Percentiles rank a stretch among this genome's conserved stretches.
Evolutionary conservation across 768 basidiomycete species (phyloP).

Genomic region (Pleurotus citrinopileatus): DNA sequence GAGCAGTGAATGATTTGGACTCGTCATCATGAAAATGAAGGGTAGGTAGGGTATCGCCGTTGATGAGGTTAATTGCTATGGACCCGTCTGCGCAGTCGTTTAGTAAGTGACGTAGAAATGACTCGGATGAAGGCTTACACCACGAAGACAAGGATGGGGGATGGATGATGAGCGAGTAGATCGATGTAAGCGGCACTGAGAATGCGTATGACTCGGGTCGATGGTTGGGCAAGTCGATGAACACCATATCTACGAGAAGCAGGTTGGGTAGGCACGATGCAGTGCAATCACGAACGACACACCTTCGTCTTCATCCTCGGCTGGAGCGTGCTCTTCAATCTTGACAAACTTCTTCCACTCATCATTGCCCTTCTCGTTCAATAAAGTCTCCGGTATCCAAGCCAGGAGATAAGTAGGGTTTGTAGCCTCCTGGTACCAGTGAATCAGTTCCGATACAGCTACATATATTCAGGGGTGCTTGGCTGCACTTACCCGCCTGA

Average conservation of each 20-base stretch:
- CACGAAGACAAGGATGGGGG: conserved; percentile 83
- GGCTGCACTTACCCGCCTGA: conserved; percentile 69
- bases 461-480: conserved; percentile 5
- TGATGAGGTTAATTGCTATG: conserved; percentile 85
- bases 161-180: conserved; percentile 86
- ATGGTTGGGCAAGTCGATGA: conserved; percentile 81
- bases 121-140: conserved; percentile 45
- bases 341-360: conserved; percentile 92
- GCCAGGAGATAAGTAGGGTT: conserved; percentile 81
- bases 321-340: conserved; percentile 64
- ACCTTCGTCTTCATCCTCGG: conserved; percentile 76
- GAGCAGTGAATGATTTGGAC: conserved; percentile 70
- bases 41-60: conserved; percentile 81
- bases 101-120: conserved; percentile 7
- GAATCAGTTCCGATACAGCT: conserved; percentile 9
- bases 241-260: conserved; percentile 61
- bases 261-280: conserved; percentile 8
- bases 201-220: conserved; percentile 92
- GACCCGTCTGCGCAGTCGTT: conserved; percentile 63
- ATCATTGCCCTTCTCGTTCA: conserved; percentile 75
- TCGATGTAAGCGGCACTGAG: conserved; percentile 85
- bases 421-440: conserved; percentile 67
- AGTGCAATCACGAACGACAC: conserved; percentile 19
- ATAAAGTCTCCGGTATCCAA: conserved; percentile 88
- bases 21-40: conserved; percentile 98